Percentiles rank a stretch among this genome's conserved stretches.
Conservation (phyloP, 208 protist species). For the Leishmania mexicana region DNA sequence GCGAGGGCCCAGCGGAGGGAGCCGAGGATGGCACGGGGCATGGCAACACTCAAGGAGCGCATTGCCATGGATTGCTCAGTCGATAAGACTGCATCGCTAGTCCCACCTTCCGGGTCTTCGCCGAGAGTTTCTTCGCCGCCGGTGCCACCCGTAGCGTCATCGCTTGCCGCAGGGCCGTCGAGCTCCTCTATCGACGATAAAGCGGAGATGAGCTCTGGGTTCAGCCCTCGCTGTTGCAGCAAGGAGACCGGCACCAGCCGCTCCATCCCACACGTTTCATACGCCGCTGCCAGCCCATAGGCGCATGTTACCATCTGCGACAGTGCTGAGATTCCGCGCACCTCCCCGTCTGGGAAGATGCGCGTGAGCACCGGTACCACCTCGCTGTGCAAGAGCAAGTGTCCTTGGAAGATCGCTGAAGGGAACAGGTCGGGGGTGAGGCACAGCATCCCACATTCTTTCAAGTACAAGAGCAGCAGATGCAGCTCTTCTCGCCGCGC, state of each 20-base stretch:
- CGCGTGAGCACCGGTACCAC: constrained; percentile 50
- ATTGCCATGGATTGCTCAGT: constrained; percentile 4
- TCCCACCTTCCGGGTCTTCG: neutral
- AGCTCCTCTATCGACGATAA: neutral
- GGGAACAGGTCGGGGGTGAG: constrained; percentile 29
- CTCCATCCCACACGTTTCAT: constrained; percentile 52
- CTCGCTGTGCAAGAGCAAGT: constrained; percentile 64
- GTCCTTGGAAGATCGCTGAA: constrained; percentile 39
- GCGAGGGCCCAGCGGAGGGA: constrained; percentile 71
- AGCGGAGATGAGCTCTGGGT: neutral
- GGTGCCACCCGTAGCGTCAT: neutral
- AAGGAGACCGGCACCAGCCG: constrained; percentile 24
- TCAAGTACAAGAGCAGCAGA: constrained; percentile 18
- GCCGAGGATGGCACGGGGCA: constrained; percentile 67
- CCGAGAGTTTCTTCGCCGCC: neutral
- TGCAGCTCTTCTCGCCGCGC: constrained; percentile 33
- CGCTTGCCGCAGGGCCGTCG: neutral
- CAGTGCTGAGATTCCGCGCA: constrained; percentile 64
- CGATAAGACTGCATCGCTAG: neutral
- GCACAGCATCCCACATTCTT: constrained; percentile 40
- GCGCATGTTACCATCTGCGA: constrained; percentile 50
- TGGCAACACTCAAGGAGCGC: neutral
- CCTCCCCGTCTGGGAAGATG: constrained; percentile 71
- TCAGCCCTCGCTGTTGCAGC: constrained; percentile 5
- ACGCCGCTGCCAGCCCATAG: constrained; percentile 65